Base-by-base conservation (phyloP, 2,329 filamentous ascomycete species). In the Cadophora sp. region DNA sequence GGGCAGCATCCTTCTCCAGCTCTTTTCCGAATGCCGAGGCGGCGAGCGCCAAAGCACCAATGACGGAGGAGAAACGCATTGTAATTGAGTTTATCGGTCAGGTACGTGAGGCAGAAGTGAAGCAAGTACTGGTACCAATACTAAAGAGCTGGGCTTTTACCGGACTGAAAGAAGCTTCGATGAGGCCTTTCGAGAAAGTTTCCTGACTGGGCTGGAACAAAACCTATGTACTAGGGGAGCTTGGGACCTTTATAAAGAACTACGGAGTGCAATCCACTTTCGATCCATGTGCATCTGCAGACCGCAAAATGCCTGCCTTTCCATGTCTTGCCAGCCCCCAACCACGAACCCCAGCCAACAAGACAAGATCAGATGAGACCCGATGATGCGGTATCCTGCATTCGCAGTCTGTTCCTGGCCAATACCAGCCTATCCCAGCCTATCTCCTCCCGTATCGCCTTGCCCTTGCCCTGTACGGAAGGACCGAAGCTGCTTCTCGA, bases 11-110 rank as follows among this genome's bases (percentile, higher is more conserved):
- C 34, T 66, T 60, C 29, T 29, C 27, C 27, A 66, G 24, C 34
- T 66, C 64, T 27, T 37, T 59, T 37, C 51, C 55, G 26, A 31
- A 51, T 11, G 31, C 56, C 14, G 55, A 27, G 34, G 55, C 31
- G 16, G 56, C 46, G 19, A 66, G 40, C 37, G 64, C 55, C 43
- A 66, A 55, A 34, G 29, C 55, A 46, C 56, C 29, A 34, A 61
- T 48, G 31, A 66, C 7, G 14, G 64, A 61, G n/a, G 55, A 51
- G 64, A 66, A 66, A 60, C 55, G 64, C 64, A 66, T 66, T 1
- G 22, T 66, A 40, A 22, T 27, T 26, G 19, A 27, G 7, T 4
- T 6, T n/a, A 26, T 31, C 56, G 19, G 22, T 59, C 22, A 63
- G 29, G 61, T 55, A 46, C 59, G 24, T 5, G 34, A 62, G n/a